Conservation (phyloP, 805 yeast genomes). For the Monosporozyma aerobia region DNA sequence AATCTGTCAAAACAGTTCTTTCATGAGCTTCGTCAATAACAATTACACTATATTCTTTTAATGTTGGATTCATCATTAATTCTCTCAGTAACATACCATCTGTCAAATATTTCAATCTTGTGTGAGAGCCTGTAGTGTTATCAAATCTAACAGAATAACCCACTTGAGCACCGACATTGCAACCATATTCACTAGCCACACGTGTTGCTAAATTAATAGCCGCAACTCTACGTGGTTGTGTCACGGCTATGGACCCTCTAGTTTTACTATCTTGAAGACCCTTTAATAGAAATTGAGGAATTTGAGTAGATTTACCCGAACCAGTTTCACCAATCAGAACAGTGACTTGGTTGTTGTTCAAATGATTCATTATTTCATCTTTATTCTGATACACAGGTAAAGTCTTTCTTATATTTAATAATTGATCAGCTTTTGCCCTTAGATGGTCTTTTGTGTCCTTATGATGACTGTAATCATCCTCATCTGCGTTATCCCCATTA, state of each 20-base stretch:
- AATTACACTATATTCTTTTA: slow-evolving; percentile 62
- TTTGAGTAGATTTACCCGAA: slow-evolving; percentile 95
- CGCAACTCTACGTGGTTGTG: slow-evolving; percentile 97
- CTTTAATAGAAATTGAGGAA: slow-evolving; percentile 80
- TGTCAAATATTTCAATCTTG: slow-evolving; percentile 77
- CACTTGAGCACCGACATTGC: slow-evolving; percentile 65
- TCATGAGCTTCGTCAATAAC: slow-evolving; percentile 97
- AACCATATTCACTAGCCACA: slow-evolving; percentile 83
- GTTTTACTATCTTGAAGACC: slow-evolving; percentile 19
- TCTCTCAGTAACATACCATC: slow-evolving; percentile 97
- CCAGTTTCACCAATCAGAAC: slow-evolving; percentile 95
- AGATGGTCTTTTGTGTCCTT: slow-evolving; percentile 18
- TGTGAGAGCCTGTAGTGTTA: slow-evolving; percentile 48
- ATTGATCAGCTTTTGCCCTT: slow-evolving; percentile 31
- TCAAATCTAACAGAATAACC: slow-evolving; percentile 94
- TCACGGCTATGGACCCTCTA: slow-evolving; percentile 65
- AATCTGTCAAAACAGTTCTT: slow-evolving; percentile 84
- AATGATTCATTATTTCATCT: slow-evolving; percentile 47
- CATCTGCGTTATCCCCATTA: slow-evolving; percentile 11
- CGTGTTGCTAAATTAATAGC: slow-evolving; percentile 90
- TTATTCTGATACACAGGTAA: slow-evolving; percentile 74
- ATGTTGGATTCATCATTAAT: slow-evolving; percentile 60
- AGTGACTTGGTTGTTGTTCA: slow-evolving; percentile 54
- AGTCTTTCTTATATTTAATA: slow-evolving; percentile 44
- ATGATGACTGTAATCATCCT: slow-evolving; percentile 7